Evolutionary conservation across 2,329 filamentous ascomycete species (phyloP), one percentile per base, ranked within the genome.

Genomic region (Nemania sp.): DNA sequence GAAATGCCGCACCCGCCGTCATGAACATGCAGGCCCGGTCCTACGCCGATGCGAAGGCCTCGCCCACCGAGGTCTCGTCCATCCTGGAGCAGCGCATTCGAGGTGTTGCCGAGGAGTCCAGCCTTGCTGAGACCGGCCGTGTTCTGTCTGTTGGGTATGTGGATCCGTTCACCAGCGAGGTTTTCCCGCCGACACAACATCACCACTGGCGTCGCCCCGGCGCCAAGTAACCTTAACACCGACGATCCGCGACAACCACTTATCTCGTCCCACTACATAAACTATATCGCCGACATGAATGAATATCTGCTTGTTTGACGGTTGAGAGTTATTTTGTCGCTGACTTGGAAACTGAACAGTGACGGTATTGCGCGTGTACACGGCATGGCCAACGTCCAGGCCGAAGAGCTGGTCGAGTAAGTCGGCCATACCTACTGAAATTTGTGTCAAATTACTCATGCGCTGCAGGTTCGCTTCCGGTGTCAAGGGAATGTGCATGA

Each of bases 401-500:
- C 94, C 71, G 94, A 99, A 82, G 94, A 99, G 85, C 89, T 99
- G 77, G 94, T 99, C 76, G 94, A 99, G 92, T 97, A 91, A 72
- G 91, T 61, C 56, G 65, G 36, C 56, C 12, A 31, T 5, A 49
- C 34, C 52, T 46, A 59, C 41, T 53, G 43, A 55, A 55, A 37
- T 46, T 30, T 34, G 49, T 57, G 61, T 59, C 15, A 3, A n/a
- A 60, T 30, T 56, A 59, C 22, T 33, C 68, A 55, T 39, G 7
- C 19, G 50, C 15, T 26, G 31, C 66, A 97, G 92, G 84, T 99
- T 99, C 83, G 91, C 94, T 72, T 99, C 94, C 66, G 94, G 94
- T 78, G 94, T 97, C 80, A 97, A 97, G 88, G 94, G 94, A 79
- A 99, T 99, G 94, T 97, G 93, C 90, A 97, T 99, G 93, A 99